Evolutionary conservation across 176 grass and related monocot species (phyloP).

Genomic region (Triticum urartu): DNA sequence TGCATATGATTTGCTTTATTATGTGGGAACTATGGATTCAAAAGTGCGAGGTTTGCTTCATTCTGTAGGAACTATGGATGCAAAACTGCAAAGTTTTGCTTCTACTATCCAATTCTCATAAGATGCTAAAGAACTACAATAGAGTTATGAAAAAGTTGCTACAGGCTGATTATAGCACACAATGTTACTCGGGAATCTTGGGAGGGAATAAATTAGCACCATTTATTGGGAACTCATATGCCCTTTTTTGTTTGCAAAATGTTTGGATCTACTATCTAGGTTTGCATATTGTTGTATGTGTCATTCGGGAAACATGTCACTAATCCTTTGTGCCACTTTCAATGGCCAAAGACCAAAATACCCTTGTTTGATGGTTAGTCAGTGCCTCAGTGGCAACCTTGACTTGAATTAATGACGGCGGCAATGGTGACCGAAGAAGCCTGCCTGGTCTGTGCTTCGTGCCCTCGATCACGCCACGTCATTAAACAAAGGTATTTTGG

Average conservation of each 20-base stretch:
- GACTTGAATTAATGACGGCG: background rate
- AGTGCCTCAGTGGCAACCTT: background rate
- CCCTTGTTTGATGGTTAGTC: background rate
- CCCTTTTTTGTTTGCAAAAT: background rate
- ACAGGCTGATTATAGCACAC: background rate
- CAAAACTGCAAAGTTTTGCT: background rate
- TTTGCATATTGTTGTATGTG: background rate
- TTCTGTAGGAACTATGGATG: background rate
- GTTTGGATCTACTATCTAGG: background rate
- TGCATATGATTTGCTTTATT: conserved; percentile 2
- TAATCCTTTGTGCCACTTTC: background rate
- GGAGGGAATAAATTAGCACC: background rate
- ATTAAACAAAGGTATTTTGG: conserved; percentile 5
- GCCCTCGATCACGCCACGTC: background rate
- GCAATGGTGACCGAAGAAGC: background rate
- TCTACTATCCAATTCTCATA: background rate
- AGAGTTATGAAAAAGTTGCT: background rate
- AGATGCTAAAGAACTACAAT: background rate
- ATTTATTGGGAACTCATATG: background rate
- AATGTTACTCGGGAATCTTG: background rate
- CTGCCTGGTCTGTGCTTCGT: background rate
- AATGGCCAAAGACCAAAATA: conserved; percentile 1
- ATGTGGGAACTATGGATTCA: background rate
- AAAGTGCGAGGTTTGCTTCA: background rate
- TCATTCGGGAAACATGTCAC: background rate